Base-by-base conservation (phyloP, 2,329 filamentous ascomycete genomes). In the Pestalotiopsis sp. region DNA sequence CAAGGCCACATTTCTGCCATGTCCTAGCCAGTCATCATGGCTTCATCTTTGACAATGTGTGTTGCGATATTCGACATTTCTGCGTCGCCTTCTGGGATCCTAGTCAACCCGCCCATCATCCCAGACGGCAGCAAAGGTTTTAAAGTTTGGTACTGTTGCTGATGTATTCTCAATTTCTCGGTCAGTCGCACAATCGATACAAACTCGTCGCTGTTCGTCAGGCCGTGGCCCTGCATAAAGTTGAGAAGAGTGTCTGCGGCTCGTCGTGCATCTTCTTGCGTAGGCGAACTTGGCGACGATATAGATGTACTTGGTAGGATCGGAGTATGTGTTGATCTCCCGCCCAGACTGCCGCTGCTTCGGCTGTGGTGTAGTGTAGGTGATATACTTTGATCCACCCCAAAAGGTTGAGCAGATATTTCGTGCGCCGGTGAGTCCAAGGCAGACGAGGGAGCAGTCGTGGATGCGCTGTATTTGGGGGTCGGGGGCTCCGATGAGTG, bases 191-290 rank as follows among this genome's bases (percentile, higher is more conserved):
- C 86, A 62, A 98, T 90, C 3, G 90, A 89, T 71, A 93, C 80
- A 77, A 92, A 95, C 71, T 98, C 95, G 74, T 88, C 88, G 61
- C 93, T 88, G 75, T 96, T 93, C 17, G 93, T 88, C 39, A 94
- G 87, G 1, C 90, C 91, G 25, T 80, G 83, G 70, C 90, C 90
- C 74, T 93, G 88, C 78, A 98, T 92, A 77, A 95, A 97, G 70
- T 82, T 91, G 78, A 97, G 87, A 23, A 98, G 88, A 2, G 95
- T 90, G 75, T 95, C 91, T 4, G 97, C 87, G 1, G 95, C 95
- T 65, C 90, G 87, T 52, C 93, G 88, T 3, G 95, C 95, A 78
- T 98, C 94, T 74, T 98, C 94, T 73, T 94, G 92, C 0, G 91
- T 94, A 0, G 92, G 92, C 1, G 92, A 92, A 36, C 81, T 87